Evolutionary conservation across 2,329 filamentous ascomycete genomes (phyloP), one percentile per base, ranked within the genome.

Genomic region (Paecilomyces formosus): DNA sequence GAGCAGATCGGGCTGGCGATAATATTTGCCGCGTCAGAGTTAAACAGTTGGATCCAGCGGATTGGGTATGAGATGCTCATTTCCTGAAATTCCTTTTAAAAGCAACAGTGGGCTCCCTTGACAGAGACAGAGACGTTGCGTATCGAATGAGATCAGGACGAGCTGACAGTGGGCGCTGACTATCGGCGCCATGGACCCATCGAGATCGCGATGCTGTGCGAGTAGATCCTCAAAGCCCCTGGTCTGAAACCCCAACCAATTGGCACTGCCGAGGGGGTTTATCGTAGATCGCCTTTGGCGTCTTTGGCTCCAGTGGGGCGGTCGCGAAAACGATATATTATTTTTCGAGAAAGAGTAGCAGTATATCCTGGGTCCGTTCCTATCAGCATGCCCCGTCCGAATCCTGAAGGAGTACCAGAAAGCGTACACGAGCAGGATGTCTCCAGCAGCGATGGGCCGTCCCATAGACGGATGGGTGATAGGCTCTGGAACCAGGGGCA

Each of bases 161-260:
- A 52, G 50, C 50, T 52, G 50, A 52, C 50, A n/a, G 21, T 52
- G 21, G 22, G 50, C 21, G 39, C 15, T 45, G 50, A 52, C 50
- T 52, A 52, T 52, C 50, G 22, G 50, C 50, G 50, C 50, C 50
- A 52, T 52, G 22, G 50, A 52, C 50, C 50, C 50, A 52, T 52
- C 50, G 18, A 52, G 50, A 52, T 52, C 50, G 50, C 11, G 50
- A 52, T 28, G 50, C 50, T 28, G 50, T 28, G 22, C 50, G 21
- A 52, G 26, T 24, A 28, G 50, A 52, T 52, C 50, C 11, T 28
- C 50, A 6, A 52, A 15, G 15, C 26, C 22, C 22, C 50, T 24
- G 26, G 22, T 52, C 22, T 13, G 18, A 52, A 28, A 52, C 50
- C 26, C 50, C 50, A 28, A 28, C 50, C 50, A 26, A 52, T 52